phyloP scores from a whole-genome alignment of 2,329 filamentous ascomycete species.

The Verticillium longisporum region DNA sequence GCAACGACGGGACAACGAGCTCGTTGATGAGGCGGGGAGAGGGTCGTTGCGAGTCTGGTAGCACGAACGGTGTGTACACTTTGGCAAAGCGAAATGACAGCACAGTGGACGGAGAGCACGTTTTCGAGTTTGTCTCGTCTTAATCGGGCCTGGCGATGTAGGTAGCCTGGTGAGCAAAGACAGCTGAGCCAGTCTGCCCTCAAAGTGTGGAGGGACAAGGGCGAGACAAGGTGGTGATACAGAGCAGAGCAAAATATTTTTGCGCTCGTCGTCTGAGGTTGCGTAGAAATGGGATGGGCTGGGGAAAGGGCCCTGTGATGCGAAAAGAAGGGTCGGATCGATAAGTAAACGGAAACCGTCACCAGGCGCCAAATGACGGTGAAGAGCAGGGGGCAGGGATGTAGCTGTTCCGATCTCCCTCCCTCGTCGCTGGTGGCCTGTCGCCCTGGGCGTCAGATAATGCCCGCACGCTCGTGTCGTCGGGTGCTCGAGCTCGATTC shows the following conservation, averaged over 20 bases:
- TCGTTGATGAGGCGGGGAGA: background rate
- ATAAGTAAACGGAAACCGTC: background rate
- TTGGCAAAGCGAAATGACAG: background rate
- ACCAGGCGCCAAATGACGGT: background rate
- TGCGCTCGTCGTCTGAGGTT: background rate
- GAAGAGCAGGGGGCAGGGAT: conserved; percentile 1
- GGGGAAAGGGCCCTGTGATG: background rate
- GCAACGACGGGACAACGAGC: background rate
- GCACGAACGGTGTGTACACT: background rate
- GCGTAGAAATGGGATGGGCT: background rate
- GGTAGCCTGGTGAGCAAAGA: background rate
- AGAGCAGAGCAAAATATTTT: background rate
- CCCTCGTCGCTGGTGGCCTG: background rate
- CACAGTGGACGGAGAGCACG: background rate
- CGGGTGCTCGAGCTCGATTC: background rate
- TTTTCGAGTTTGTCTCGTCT: background rate
- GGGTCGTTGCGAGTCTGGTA: background rate
- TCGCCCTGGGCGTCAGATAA: background rate
- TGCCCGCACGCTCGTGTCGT: background rate
- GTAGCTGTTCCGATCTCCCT: background rate
- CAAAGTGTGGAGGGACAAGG: background rate
- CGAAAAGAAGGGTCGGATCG: background rate
- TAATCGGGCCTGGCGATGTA: background rate
- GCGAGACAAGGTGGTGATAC: background rate
- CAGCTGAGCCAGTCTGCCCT: background rate